phyloP scores from a whole-genome alignment of 164 flowering plant species.

The grape (Vitis vinifera) region ASM3070453v1 NC_081811.1:26144501-26145000 shows the following conservation, averaged over 20 bases:
- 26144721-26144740: conserved; percentile 1
- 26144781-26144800: neutral
- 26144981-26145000: too few species aligned
- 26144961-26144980: neutral
- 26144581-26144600: conserved; percentile 4
- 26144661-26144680: too few species aligned
- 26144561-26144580: conserved; percentile 18
- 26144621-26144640: neutral
- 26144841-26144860: conserved; percentile 23
- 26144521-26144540: neutral
- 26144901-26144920: conserved; percentile 8
- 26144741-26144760: conserved; percentile 6
- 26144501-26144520: neutral
- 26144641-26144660: too few species aligned
- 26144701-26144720: too few species aligned
- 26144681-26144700: too few species aligned
- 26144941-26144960: neutral
- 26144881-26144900: conserved; percentile 12
- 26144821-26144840: neutral
- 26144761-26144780: neutral
- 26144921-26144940: conserved; percentile 2
- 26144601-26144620: neutral
- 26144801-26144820: conserved; percentile 7
- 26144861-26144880: conserved; percentile 17
- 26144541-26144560: conserved; percentile 6